Base-by-base conservation (phyloP, 2,329 filamentous ascomycete species). In the Metarhizium humberi region DNA sequence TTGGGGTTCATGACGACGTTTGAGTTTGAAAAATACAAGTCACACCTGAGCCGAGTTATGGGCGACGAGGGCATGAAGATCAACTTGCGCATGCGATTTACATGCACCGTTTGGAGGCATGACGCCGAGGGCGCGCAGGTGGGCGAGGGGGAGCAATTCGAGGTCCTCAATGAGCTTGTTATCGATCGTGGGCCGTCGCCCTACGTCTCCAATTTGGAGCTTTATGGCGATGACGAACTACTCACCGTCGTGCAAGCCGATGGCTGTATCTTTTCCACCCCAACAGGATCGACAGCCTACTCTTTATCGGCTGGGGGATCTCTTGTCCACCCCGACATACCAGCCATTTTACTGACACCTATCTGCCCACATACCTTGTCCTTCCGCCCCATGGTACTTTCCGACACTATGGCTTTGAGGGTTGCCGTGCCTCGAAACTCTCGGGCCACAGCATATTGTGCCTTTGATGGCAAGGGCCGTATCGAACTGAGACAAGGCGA, bases 61-160 rank as follows among this genome's bases (percentile, higher is more conserved):
- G 91, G 91, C 58, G 90, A 95, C 56, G 84, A 88, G 2, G 94
- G 94, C 55, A 97, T 99, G 92, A 87, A 92, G 54, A 92, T 97
- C 58, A 97, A 96, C 67, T 78, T 99, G 62, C 90, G 94, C 62
- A 99, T 99, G 94, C 88, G 94, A 59, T 99, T 99, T 71, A 99
- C 94, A 16, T 97, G 92, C 74, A 97, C 94, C 0, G 92, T 99
- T 8, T 96, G 92, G 75, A 87, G 92, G 48, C 80, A 86, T 61
- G 83, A 80, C 34, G 71, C 74, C 4, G 69, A 75, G 2, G 80
- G 79, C 11, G 78, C 82, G n/a, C 82, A 84, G 43, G 80, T 86
- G 61, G 87, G 94, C 63, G 92, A 96, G 71, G 90, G 87, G 48
- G 92, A 97, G 74, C 92, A 96, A 65, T 97, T 96, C 60, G 94